phyloP scores from a whole-genome alignment of 441 rosid species.

The Omphalea diandra region DNA sequence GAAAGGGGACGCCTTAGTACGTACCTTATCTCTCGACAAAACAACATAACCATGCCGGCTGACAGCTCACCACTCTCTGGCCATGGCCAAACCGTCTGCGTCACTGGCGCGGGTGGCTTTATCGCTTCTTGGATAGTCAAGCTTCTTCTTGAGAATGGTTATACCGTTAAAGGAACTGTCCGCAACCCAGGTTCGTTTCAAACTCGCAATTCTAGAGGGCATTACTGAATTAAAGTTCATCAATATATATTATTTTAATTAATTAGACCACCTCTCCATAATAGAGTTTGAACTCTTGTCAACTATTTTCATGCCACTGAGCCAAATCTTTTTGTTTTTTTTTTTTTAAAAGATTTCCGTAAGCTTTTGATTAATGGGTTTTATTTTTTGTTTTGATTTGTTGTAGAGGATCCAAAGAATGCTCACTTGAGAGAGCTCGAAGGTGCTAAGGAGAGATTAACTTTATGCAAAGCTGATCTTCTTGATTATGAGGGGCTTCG shows the following conservation, averaged over 20 bases:
- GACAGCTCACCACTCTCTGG: slow-evolving; percentile 48
- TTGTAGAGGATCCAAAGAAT: slow-evolving; percentile 76
- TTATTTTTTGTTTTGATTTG: background rate
- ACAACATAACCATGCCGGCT: slow-evolving; percentile 37
- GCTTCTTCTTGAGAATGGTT: slow-evolving; percentile 68
- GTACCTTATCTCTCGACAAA: background rate
- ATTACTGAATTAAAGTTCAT: too few relatives aligned
- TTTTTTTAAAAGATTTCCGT: background rate
- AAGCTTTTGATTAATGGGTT: background rate
- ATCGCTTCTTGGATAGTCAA: slow-evolving; percentile 94
- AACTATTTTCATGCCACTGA: too few relatives aligned
- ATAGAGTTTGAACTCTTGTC: too few relatives aligned
- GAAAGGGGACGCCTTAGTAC: too few relatives aligned
- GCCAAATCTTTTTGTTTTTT: too few relatives aligned
- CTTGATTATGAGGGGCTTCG: slow-evolving; percentile 59
- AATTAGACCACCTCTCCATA: too few relatives aligned
- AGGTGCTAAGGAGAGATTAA: slow-evolving; percentile 79
- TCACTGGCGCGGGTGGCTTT: slow-evolving; percentile 96
- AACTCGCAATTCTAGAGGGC: too few relatives aligned
- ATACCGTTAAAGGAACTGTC: slow-evolving; percentile 74
- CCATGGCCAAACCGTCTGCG: slow-evolving; percentile 69
- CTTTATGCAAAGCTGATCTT: slow-evolving; percentile 73
- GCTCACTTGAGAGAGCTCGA: slow-evolving; percentile 74
- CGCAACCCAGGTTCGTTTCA: slow-evolving; percentile 67
- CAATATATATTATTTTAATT: too few relatives aligned